phyloP scores from a whole-genome alignment of 805 yeast species.

The Cyberlindnera xishuangbannaensis region DNA sequence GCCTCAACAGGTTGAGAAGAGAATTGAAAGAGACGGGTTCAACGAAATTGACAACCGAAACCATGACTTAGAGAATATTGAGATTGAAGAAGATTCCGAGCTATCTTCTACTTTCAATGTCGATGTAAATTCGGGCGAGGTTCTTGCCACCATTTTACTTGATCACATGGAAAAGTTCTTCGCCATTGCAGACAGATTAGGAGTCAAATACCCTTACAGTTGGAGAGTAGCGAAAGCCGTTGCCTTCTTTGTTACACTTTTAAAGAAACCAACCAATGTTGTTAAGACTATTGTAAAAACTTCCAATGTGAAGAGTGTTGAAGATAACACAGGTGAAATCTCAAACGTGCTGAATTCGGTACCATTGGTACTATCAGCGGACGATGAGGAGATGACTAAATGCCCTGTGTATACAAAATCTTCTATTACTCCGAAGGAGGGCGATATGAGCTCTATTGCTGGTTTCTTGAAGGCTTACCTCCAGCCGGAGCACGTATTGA shows the following conservation, averaged over 20 bases:
- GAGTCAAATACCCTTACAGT: constrained; percentile 58
- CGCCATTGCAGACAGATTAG: constrained; percentile 38
- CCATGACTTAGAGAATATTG: constrained; percentile 18
- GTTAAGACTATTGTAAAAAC: constrained; percentile 21
- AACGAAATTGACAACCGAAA: constrained; percentile 19
- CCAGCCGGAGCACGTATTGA: too few species aligned
- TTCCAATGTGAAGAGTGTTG: constrained; percentile 18
- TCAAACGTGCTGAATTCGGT: constrained; percentile 21
- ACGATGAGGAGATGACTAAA: constrained; percentile 16
- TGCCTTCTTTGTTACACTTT: constrained; percentile 34
- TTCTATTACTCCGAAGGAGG: too few species aligned
- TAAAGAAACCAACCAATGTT: constrained; percentile 28
- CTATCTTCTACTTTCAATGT: constrained; percentile 27
- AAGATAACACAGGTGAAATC: constrained; percentile 18
- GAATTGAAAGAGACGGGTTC: constrained; percentile 15
- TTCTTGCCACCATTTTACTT: constrained; percentile 31
- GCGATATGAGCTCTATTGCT: too few species aligned
- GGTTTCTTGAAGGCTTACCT: too few species aligned
- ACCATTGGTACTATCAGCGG: constrained; percentile 18
- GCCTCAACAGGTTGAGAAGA: constrained; percentile 25
- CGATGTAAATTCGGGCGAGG: constrained; percentile 33
- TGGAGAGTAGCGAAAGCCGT: constrained; percentile 61
- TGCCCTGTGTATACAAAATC: constrained; percentile 13
- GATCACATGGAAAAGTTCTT: constrained; percentile 38
- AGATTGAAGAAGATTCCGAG: constrained; percentile 17